A percentile compares a stretch with the other conserved stretches of the same genome.
These are phyloP conservation scores for Ascochyta viciae-villosae DNA, from an alignment of 2,329 filamentous ascomycete genomes.

Conservation along the genomic window DNA sequence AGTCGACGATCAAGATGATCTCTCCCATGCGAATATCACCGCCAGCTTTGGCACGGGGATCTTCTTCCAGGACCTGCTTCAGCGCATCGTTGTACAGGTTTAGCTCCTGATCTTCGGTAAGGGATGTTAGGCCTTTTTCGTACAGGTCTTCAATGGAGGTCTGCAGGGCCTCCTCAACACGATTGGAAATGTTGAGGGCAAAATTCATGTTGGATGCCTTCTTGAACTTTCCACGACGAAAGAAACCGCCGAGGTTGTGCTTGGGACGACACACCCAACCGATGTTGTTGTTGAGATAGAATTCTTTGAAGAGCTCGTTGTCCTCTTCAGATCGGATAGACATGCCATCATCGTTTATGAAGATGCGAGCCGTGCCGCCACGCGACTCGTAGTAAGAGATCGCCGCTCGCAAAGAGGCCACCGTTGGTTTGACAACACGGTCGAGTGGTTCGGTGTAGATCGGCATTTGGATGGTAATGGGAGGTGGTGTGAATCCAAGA, in stretches of 20 bases:
- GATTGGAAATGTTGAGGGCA: conserved; percentile 65
- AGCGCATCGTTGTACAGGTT: conserved; percentile 46
- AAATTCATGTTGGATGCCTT: conserved; percentile 75
- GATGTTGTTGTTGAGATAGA: conserved; percentile 55
- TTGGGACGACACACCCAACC: conserved; percentile 54
- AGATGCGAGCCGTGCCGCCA: conserved; percentile 69
- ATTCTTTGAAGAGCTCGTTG: conserved; percentile 51
- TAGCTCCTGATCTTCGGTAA: conserved; percentile 33
- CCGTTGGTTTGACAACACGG: conserved; percentile 75
- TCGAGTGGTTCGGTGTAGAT: conserved; percentile 83
- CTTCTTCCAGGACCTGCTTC: conserved; percentile 69
- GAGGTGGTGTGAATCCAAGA: conserved; percentile 66
- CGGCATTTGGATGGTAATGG: conserved; percentile 77
- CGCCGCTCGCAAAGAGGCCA: conserved; percentile 75
- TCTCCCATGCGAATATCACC: conserved; percentile 84
- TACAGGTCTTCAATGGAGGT: conserved; percentile 48
- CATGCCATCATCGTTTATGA: conserved; percentile 71
- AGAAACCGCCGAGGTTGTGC: conserved; percentile 35
- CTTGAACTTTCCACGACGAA: conserved; percentile 35
- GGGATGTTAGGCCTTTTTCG: conserved; percentile 42
- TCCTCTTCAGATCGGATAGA: conserved; percentile 60
- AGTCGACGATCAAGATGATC: conserved; percentile 76
- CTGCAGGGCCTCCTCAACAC: conserved; percentile 65
- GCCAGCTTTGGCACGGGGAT: conserved; percentile 77
- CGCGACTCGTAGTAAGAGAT: conserved; percentile 56